Evolutionary conservation across 2,329 filamentous ascomycete genomes (phyloP).

Genomic region (Botrytis fragariae): DNA sequence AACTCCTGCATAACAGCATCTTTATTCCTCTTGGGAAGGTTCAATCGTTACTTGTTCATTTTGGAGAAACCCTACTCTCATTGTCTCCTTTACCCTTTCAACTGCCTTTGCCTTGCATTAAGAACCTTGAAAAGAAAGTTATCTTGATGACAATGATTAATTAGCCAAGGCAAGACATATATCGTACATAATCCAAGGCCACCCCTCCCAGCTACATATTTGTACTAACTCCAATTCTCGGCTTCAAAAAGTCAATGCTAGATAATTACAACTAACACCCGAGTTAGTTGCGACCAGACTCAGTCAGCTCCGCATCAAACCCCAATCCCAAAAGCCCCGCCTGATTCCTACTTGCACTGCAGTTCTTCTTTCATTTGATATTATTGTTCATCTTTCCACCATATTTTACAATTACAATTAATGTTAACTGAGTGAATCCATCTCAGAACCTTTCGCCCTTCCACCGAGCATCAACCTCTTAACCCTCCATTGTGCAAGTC

Average conservation of each 20-base stretch:
- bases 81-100: not conserved
- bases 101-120: not conserved
- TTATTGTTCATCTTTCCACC: not conserved
- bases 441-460: not conserved
- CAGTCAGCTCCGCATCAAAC: constrained; percentile 9
- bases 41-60: not conserved
- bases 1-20: not conserved
- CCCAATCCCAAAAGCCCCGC: not conserved
- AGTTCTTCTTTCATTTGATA: not conserved
- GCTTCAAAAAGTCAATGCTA: not conserved
- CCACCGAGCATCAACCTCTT: not conserved
- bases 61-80: not conserved
- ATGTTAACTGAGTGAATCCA: not conserved
- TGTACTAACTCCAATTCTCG: not conserved
- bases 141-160: not conserved
- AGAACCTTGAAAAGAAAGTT: not conserved
- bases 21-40: not conserved
- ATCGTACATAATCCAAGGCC: not conserved
- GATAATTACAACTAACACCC: not conserved
- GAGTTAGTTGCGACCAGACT: constrained; percentile 7
- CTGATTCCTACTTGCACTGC: not conserved
- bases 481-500: not conserved
- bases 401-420: not conserved
- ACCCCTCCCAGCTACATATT: not conserved
- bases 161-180: not conserved